Base-by-base conservation (phyloP, 2,329 filamentous ascomycete species). In the Fusarium pininemorale region DNA sequence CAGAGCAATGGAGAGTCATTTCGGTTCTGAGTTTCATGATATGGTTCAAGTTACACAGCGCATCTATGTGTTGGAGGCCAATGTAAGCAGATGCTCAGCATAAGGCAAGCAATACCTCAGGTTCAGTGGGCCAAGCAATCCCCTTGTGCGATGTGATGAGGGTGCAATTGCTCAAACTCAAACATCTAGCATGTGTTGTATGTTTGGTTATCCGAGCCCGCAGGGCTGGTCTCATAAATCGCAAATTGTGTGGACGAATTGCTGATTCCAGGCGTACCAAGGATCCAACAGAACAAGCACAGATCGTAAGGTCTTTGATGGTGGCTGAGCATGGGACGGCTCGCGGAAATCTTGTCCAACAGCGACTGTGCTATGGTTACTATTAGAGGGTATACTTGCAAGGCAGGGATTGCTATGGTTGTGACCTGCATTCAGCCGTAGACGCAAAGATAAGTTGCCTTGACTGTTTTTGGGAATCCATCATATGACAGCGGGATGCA, bases 121-220 rank as follows among this genome's bases (percentile, higher is more conserved):
- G 24, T 30, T n/a, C 38, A 60, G 59, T 57, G 66, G 66, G 69
- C 48, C 51, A 26, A 42, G 42, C 44, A 35, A 42, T 58, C 53
- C 51, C 57, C 47, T 73, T 75, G 74, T 76, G 30, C 69, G 69
- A 76, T 58, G 65, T 32, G 61, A 48, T 53, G 63, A 59, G 72
- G 54, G 60, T 71, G 42, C 44, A 53, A 51, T 51, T 69, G 48
- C 56, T 71, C 55, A 65, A 72, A 61, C 48, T 76, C 58, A 65
- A 74, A 73, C 63, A 28, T 35, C 62, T 57, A 62, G 51, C 57
- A 75, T 66, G 51, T 76, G 50, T 66, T 59, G 65, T 54, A 54
- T 71, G 64, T 62, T 73, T 64, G 62, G 62, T 54, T 59, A 61
- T 63, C 60, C 72, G 59, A 70, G 20, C 56, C 55, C 45, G 54